A percentile compares a stretch with the other conserved stretches of the same genome.
Evolutionary conservation across 805 yeast species (phyloP).

Genomic region (Kockiozyma suomiensis): DNA sequence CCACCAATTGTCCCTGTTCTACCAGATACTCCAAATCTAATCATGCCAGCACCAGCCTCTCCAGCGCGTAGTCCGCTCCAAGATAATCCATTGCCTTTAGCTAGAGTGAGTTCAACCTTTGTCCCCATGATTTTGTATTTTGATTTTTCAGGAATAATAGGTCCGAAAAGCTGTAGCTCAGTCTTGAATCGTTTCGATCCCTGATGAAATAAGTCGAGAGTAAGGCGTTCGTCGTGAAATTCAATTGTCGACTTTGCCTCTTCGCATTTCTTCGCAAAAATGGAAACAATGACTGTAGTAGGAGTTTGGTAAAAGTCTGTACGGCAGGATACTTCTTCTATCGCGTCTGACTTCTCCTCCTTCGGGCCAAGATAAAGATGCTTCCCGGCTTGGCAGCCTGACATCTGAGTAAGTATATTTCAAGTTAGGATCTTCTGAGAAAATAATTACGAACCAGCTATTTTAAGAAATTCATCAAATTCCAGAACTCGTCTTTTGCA

Average conservation of each 20-base stretch:
- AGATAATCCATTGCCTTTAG: slow-evolving; percentile 33
- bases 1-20: slow-evolving; percentile 38
- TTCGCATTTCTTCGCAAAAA: slow-evolving; percentile 37
- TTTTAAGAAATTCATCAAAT: slow-evolving; percentile 36
- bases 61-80: slow-evolving; percentile 37
- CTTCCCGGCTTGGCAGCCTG: slow-evolving; percentile 30
- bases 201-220: slow-evolving; percentile 27
- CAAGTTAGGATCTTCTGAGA: neutral
- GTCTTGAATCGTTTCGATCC: slow-evolving; percentile 33
- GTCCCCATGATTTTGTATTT: slow-evolving; percentile 35
- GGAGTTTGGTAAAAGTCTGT: slow-evolving; percentile 39
- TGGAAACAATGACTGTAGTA: slow-evolving; percentile 36
- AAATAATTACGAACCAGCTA: slow-evolving; percentile 20
- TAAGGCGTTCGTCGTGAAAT: slow-evolving; percentile 22
- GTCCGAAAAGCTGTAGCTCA: slow-evolving; percentile 33
- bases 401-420: too few relatives aligned
- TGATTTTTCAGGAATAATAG: slow-evolving; percentile 36
- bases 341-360: slow-evolving; percentile 14
- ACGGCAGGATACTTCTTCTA: slow-evolving; percentile 33
- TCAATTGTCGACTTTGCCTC: slow-evolving; percentile 29
- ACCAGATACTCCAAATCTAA: slow-evolving; percentile 36
- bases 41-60: slow-evolving; percentile 38
- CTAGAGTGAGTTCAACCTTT: slow-evolving; percentile 35
- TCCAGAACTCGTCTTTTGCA: slow-evolving; percentile 37
- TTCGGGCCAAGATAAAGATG: slow-evolving; percentile 33